These are phyloP conservation scores for Zopfia rhizophila DNA, from an alignment of 2,329 filamentous ascomycete genomes.

Conservation along the genomic window DNA sequence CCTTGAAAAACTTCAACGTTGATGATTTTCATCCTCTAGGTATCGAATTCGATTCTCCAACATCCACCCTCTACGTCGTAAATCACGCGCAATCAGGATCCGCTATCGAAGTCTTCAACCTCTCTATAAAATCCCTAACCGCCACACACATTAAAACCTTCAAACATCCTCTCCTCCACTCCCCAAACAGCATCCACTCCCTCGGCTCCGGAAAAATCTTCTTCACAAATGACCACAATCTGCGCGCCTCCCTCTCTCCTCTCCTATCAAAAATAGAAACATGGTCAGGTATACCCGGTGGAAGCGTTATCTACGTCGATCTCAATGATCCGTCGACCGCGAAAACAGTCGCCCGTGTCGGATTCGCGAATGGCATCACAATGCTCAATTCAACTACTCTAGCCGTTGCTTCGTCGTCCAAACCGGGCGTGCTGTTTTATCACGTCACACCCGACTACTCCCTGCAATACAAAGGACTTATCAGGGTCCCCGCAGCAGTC, in stretches of 20 bases:
- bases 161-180: constrained; percentile 42
- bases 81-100: constrained; percentile 52
- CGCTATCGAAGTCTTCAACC: constrained; percentile 48
- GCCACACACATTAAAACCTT: constrained; percentile 45
- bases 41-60: constrained; percentile 48
- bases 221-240: constrained; percentile 57
- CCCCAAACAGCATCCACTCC: constrained; percentile 54
- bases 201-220: constrained; percentile 46
- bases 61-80: constrained; percentile 51
- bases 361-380: constrained; percentile 56
- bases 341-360: constrained; percentile 42
- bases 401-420: constrained; percentile 52
- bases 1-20: constrained; percentile 34
- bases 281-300: constrained; percentile 48
- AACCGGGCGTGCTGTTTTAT: constrained; percentile 50
- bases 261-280: constrained; percentile 52
- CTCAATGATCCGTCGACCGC: constrained; percentile 20
- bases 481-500: constrained; percentile 44
- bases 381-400: constrained; percentile 49
- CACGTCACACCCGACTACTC: constrained; percentile 16
- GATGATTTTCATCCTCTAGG: constrained; percentile 56
- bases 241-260: constrained; percentile 36
- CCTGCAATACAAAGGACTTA: constrained; percentile 20
- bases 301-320: constrained; percentile 50
- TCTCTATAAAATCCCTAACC: constrained; percentile 32